Evolutionary conservation across 805 yeast genomes (phyloP), one percentile per base, ranked within the genome.

Genomic region (Torulaspora indica): DNA sequence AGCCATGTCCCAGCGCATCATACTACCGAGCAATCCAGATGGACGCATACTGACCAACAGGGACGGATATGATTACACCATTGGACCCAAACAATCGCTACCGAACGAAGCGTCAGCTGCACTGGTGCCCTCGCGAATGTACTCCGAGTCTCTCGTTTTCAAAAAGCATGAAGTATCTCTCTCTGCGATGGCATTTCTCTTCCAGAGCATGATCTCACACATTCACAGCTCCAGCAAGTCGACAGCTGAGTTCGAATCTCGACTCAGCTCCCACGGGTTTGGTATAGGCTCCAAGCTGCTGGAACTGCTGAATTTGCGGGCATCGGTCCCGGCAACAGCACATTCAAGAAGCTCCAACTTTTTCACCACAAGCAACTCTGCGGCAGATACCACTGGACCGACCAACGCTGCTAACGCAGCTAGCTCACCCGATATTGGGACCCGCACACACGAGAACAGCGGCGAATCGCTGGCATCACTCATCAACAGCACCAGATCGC

Each of bases 231-330:
- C 77, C 38, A 75, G 87, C 23, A 75, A 73, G 47, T 82, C 86
- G 13, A 73, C 85, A 14, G 75, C 75, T 39, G 90, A 86, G 51
- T 67, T 81, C 40, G 85, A 79, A 56, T 53, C 69, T 9, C 67
- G 81, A 44, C 71, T 88, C 40, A 82, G 79, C 54, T 78, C 77
- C n/a, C 65, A 84, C 36, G 96, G 96, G 2, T 82, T 82, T 56
- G 78, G 77, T 42, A 76, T 89, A 35, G 96, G 96, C 4, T 74
- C 76, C 44, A 75, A 84, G 45, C 72, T 77, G 50, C 64, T 85
- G 28, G 96, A 89, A 61, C 68, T 88, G 45, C 51, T 65, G 24
- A 64, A 63, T 30, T 57, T 61, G 14, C 55, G 67, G 35, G 58
- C 60, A 8, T 58, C 66, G 1, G 45, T 61, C 6, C 54, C 61